phyloP scores from a whole-genome alignment of 441 rosid genomes.

The Euphorbia celastroides region DNA sequence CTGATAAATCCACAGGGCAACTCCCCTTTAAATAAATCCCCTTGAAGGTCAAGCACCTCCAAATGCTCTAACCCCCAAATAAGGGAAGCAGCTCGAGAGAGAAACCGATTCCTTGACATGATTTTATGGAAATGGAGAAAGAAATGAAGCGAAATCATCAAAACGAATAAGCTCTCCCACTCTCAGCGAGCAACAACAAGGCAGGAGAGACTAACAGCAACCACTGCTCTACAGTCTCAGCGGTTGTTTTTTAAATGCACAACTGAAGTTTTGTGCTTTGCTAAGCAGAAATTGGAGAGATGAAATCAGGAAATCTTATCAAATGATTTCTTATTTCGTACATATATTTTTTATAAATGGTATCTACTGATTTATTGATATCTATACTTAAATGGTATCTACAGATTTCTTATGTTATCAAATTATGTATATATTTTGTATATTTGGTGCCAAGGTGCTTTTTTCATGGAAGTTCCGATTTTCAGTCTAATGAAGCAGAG shows the following conservation, averaged over 20 bases:
- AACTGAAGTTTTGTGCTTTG: background rate
- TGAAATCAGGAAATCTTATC: background rate
- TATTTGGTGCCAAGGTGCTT: no score
- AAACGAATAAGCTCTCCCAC: conserved; percentile 3
- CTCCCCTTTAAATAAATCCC: conserved; percentile 41
- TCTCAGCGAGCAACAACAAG: background rate
- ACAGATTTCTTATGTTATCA: no score
- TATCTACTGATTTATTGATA: no score
- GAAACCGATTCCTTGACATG: background rate
- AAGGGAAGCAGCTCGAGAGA: conserved; percentile 1
- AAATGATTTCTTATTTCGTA: background rate
- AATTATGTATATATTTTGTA: no score
- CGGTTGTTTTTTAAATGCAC: background rate
- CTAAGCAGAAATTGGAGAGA: background rate
- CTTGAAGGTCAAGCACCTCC: conserved; percentile 66
- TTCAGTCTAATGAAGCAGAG: no score
- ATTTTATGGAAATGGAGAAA: conserved; percentile 11
- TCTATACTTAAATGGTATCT: no score
- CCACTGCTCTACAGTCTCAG: no score
- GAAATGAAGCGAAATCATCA: background rate
- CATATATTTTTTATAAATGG: no score
- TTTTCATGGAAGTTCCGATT: no score
- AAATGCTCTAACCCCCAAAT: conserved; percentile 54
- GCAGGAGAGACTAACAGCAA: background rate
- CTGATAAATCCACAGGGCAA: conserved; percentile 37